Conservation (phyloP, 2,329 filamentous ascomycete genomes). For the Stagonosporopsis vannaccii region DNA sequence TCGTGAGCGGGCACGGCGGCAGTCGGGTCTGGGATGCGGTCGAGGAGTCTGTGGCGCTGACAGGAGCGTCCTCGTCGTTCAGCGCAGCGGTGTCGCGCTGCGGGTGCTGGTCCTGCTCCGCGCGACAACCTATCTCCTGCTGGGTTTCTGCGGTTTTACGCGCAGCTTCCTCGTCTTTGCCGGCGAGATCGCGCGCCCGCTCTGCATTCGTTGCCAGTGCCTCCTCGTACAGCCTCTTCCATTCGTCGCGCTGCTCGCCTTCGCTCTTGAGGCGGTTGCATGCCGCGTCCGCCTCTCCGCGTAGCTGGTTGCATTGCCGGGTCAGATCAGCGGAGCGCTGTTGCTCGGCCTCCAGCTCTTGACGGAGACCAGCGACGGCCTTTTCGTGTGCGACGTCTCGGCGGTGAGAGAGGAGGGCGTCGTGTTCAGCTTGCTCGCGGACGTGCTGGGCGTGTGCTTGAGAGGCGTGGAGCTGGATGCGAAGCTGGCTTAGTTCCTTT, state of each 20-base stretch:
- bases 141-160: background rate
- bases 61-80: background rate
- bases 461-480: background rate
- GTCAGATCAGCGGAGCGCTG: background rate
- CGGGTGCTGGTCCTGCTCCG: background rate
- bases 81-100: background rate
- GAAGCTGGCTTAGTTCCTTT: background rate
- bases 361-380: background rate
- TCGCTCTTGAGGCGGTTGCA: background rate
- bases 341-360: slow-evolving; percentile 1
- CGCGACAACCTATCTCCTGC: background rate
- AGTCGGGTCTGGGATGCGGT: no score
- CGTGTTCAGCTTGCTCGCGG: background rate
- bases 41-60: background rate
- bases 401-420: background rate
- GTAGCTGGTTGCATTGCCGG: slow-evolving; percentile 1
- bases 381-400: background rate
- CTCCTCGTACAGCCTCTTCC: background rate
- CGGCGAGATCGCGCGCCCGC: background rate
- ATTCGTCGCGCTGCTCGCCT: background rate
- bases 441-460: background rate
- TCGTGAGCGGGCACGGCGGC: no score
- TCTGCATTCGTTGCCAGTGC: background rate
- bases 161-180: background rate
- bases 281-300: background rate